Evolutionary conservation across 495 filamentous ascomycete species (phyloP).

Genomic region (Tuber umbilicatum): DNA sequence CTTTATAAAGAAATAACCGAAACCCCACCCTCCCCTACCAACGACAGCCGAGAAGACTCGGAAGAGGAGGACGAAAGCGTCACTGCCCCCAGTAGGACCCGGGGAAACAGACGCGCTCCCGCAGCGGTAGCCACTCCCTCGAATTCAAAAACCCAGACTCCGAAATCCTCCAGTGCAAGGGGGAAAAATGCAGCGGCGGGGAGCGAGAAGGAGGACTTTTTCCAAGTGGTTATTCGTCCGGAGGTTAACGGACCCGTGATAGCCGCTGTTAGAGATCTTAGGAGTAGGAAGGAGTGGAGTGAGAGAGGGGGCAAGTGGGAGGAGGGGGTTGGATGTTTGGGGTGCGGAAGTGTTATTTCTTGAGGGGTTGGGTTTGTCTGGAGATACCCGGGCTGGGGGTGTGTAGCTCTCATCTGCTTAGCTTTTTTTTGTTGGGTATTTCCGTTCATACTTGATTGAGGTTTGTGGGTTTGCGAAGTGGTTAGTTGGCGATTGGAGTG

Average conservation of each 20-base stretch:
- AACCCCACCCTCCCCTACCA: neutral
- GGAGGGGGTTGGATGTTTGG: neutral
- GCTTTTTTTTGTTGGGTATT: neutral
- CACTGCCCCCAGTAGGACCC: neutral
- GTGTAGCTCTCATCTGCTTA: neutral
- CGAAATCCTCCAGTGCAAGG: neutral
- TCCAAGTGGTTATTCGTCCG: constrained; percentile 3
- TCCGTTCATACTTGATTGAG: neutral
- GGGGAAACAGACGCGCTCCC: neutral
- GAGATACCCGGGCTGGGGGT: neutral
- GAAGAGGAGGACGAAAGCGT: neutral
- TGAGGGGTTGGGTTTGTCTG: neutral
- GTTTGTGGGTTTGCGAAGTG: neutral
- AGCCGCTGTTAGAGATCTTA: neutral
- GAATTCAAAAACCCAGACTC: neutral
- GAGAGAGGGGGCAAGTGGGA: neutral
- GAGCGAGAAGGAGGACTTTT: neutral
- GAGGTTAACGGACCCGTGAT: neutral
- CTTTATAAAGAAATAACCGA: constrained; percentile 3
- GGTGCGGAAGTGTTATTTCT: neutral
- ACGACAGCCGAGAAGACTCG: neutral
- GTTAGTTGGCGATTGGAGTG: neutral
- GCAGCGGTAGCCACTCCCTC: neutral
- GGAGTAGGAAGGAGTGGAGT: neutral
- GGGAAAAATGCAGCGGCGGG: neutral